Percentiles rank a stretch among this genome's conserved stretches.
These are phyloP conservation scores for Curvularia lunata DNA, from an alignment of 2,329 filamentous ascomycete species.

Conservation along the genomic window DNA sequence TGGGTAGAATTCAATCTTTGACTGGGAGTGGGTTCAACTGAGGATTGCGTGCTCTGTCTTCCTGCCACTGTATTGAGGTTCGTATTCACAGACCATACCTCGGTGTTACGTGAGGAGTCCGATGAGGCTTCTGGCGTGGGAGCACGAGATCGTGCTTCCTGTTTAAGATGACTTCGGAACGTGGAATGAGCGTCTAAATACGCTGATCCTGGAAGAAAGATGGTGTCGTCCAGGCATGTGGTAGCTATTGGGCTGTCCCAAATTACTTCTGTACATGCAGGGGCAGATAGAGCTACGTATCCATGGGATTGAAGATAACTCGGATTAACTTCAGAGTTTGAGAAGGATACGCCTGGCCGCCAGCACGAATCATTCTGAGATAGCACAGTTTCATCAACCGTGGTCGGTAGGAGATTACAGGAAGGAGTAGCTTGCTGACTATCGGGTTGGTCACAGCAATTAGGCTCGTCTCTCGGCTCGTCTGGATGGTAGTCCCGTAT, in stretches of 20 bases:
- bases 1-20: neutral
- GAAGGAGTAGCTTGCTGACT: neutral
- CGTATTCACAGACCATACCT: neutral
- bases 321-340: neutral
- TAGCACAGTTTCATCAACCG: neutral
- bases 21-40: neutral
- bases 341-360: neutral
- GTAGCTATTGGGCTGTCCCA: constrained; percentile 11
- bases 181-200: constrained; percentile 28
- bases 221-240: constrained; percentile 12
- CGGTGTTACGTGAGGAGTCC: constrained; percentile 2
- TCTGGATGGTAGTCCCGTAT: constrained; percentile 19
- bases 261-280: neutral
- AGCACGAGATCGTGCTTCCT: constrained; percentile 21
- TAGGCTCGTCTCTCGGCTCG: neutral
- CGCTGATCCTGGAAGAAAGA: constrained; percentile 25
- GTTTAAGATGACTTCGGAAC: constrained; percentile 24
- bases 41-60: neutral
- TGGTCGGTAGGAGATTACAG: neutral
- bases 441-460: neutral
- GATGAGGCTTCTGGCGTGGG: constrained; percentile 19
- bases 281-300: neutral
- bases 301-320: neutral
- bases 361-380: neutral
- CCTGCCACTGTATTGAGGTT: neutral